Evolutionary conservation across 2,329 filamentous ascomycete genomes (phyloP), one percentile per base, ranked within the genome.

Genomic region (Metarhizium sp.): DNA sequence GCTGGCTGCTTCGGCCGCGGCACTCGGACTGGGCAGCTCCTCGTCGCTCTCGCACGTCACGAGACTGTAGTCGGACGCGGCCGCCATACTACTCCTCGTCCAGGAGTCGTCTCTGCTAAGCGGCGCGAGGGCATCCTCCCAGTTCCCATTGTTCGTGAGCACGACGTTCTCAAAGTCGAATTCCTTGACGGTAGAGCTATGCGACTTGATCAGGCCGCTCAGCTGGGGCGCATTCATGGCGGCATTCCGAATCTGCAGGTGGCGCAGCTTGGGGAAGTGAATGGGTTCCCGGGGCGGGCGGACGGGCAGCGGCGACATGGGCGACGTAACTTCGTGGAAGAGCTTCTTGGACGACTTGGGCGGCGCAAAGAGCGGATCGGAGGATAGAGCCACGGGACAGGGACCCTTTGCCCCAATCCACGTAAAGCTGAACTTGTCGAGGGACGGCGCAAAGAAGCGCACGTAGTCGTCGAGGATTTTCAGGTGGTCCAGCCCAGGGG

Each of bases 381-480:
- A 78, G 14, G 84, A 77, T 6, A 92, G 75, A 0, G 85, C 83
- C 20, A 94, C 69, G 1, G 90, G 90, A 55, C 86, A 89, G 2
- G 87, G 87, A 0, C 90, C 88, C 66, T 84, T 85, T 52, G 83
- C 82, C 43, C 88, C 87, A 59, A 85, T 75, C 90, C 91, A 95
- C 56, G 82, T 80, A 70, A 95, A 95, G 55, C 79, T 79, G 55
- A 95, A 78, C 67, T 85, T 85, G 59, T 86, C 85, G 1, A 94
- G 75, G 36, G 72, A 76, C 5, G 77, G 74, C 0, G 85, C 79
- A 66, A 95, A 88, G 60, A 75, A 78, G 55, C 87, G 82, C 59
- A 95, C 78, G 67, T 91, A 95, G 62, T 89, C 85, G 63, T 94
- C 87, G 1, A 95, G 80, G 64, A 94, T 82, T 71, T 90, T 90